A percentile compares a stretch with the other conserved stretches of the same genome.
Conservation (phyloP, 768 basidiomycete genomes). For the Pisolithus albus region DNA sequence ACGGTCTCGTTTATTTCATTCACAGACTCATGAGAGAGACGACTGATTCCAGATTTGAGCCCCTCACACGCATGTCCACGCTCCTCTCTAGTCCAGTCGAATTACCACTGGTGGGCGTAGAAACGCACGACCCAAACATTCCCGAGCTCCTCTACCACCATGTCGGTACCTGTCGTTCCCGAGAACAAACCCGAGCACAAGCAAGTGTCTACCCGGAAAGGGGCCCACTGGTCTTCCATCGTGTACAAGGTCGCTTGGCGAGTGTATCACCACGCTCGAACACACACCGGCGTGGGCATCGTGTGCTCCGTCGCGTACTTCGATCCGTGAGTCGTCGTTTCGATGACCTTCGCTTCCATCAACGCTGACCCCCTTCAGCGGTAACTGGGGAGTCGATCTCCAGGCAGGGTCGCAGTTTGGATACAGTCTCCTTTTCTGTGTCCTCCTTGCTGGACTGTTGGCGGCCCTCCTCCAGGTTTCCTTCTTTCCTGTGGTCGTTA, state of each 20-base stretch:
- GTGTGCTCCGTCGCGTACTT: slow-evolving; percentile 87
- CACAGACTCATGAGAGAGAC: too few relatives aligned
- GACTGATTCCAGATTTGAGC: not conserved
- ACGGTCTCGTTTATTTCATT: too few relatives aligned
- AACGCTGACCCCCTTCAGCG: slow-evolving; percentile 32
- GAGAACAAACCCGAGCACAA: slow-evolving; percentile 2
- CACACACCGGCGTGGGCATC: slow-evolving; percentile 76
- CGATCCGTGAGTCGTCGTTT: slow-evolving; percentile 55
- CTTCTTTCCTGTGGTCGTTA: not conserved
- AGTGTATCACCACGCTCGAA: slow-evolving; percentile 46
- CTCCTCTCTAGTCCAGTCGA: slow-evolving; percentile 2
- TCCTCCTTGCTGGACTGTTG: slow-evolving; percentile 75
- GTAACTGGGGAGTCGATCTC: slow-evolving; percentile 88
- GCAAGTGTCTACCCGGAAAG: not conserved
- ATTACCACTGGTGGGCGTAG: not conserved
- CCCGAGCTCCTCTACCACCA: slow-evolving; percentile 1
- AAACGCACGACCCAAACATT: not conserved
- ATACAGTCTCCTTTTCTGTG: slow-evolving; percentile 79
- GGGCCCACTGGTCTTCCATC: slow-evolving; percentile 14
- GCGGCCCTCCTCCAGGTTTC: slow-evolving; percentile 74
- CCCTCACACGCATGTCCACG: not conserved
- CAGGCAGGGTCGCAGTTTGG: slow-evolving; percentile 83
- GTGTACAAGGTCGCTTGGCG: slow-evolving; percentile 20
- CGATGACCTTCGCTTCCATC: not conserved
- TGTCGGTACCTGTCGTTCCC: slow-evolving; percentile 7